phyloP scores from a whole-genome alignment of 345 rosid genomes.

The Orychophragmus violaceus region DNA sequence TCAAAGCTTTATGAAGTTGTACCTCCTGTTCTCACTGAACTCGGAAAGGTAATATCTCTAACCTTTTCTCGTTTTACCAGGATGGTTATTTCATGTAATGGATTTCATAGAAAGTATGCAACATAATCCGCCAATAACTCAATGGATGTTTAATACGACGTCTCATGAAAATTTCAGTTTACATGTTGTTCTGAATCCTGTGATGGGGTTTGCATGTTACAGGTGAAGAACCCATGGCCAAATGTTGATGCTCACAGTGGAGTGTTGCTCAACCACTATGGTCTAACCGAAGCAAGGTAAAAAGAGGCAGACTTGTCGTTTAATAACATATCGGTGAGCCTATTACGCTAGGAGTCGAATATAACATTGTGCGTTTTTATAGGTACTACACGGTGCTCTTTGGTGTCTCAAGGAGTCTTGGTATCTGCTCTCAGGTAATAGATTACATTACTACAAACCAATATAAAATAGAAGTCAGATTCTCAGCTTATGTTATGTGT shows the following conservation, averaged over 20 bases:
- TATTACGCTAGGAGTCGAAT: neutral
- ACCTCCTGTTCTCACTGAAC: conserved; percentile 84
- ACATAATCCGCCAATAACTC: neutral
- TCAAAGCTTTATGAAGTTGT: conserved; percentile 96
- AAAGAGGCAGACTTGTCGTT: neutral
- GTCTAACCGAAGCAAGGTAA: conserved; percentile 95
- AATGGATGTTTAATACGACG: neutral
- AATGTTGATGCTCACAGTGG: conserved; percentile 99
- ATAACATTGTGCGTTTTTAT: neutral
- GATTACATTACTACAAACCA: neutral
- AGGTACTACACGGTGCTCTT: conserved; percentile 95
- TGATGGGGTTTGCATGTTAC: conserved; percentile 20
- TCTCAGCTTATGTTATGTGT: neutral
- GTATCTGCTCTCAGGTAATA: conserved; percentile 92
- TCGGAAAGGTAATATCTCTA: conserved; percentile 60
- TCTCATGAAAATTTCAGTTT: neutral
- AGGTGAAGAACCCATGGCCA: conserved; percentile 99
- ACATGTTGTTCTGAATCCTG: neutral
- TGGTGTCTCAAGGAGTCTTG: conserved; percentile 97
- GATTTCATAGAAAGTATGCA: neutral
- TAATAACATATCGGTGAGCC: neutral
- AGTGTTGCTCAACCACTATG: conserved; percentile 83
- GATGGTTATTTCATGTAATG: neutral
- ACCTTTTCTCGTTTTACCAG: neutral
- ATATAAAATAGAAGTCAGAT: neutral